phyloP scores from a whole-genome alignment of 2,329 filamentous ascomycete genomes.

The Scytalidium sp. region DNA sequence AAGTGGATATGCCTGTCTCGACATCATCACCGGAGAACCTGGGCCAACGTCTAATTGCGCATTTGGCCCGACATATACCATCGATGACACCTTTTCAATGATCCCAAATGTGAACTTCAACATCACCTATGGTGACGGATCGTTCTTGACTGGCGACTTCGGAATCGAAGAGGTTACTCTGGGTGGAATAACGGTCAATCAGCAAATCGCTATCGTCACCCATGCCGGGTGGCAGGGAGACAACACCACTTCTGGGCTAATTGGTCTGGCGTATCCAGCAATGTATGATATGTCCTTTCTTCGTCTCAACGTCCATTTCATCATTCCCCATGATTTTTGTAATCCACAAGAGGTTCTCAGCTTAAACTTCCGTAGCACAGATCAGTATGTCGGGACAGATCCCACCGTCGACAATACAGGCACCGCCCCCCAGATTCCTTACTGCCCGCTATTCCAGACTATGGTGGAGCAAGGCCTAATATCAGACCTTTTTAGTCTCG shows the following conservation, averaged over 20 bases:
- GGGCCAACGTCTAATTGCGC: slow-evolving; percentile 7
- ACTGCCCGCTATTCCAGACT: slow-evolving; percentile 48
- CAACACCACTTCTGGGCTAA: slow-evolving; percentile 41
- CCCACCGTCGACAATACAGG: slow-evolving; percentile 31
- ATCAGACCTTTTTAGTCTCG: slow-evolving; percentile 45
- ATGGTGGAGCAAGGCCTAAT: slow-evolving; percentile 42
- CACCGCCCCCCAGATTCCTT: slow-evolving; percentile 28
- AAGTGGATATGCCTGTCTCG: slow-evolving; percentile 31
- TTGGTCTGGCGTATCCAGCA: slow-evolving; percentile 48
- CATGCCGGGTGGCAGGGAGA: slow-evolving; percentile 41
- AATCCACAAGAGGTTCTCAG: background rate
- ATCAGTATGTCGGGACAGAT: slow-evolving; percentile 9
- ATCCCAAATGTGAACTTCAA: slow-evolving; percentile 39
- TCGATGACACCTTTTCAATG: slow-evolving; percentile 29
- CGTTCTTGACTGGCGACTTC: slow-evolving; percentile 35
- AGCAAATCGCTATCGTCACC: slow-evolving; percentile 45
- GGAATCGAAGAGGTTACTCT: slow-evolving; percentile 40
- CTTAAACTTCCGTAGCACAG: slow-evolving; percentile 19
- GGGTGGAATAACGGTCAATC: slow-evolving; percentile 41
- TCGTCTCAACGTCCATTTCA: no score
- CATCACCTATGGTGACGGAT: slow-evolving; percentile 41
- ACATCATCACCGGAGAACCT: slow-evolving; percentile 15
- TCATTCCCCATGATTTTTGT: no score
- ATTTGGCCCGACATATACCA: slow-evolving; percentile 12
- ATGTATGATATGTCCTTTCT: slow-evolving; percentile 21